Percentiles rank a stretch among this genome's conserved stretches.
Evolutionary conservation across 169 alveolate species (phyloP).

Genomic region (Plasmodium chabaudi): DNA sequence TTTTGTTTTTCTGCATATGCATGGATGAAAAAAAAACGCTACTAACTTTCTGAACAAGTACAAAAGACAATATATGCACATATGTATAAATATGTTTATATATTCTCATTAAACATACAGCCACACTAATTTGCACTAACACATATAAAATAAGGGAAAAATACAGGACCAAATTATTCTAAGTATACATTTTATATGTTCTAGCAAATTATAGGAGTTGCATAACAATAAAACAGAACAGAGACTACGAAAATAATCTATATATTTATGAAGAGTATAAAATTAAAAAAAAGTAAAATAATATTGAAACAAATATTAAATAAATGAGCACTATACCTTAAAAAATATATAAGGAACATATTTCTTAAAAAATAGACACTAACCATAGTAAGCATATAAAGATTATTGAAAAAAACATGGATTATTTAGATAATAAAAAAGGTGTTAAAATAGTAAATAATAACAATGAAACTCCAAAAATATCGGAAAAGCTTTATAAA

Average conservation of each 20-base stretch:
- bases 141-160: slow-evolving; percentile 6
- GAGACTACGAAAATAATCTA: too few relatives aligned
- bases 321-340: too few relatives aligned
- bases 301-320: too few relatives aligned
- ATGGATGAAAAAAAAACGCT: too few relatives aligned
- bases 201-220: too few relatives aligned
- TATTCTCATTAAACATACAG: neutral
- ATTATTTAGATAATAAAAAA: slow-evolving; percentile 33
- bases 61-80: slow-evolving; percentile 1
- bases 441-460: slow-evolving; percentile 11
- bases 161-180: too few relatives aligned
- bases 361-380: neutral
- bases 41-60: neutral
- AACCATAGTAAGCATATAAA: too few relatives aligned
- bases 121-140: neutral
- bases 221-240: too few relatives aligned
- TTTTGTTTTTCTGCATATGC: slow-evolving; percentile 7
- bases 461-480: slow-evolving; percentile 7
- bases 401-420: slow-evolving; percentile 21
- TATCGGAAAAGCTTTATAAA: slow-evolving; percentile 26
- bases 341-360: neutral
- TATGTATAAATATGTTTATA: neutral
- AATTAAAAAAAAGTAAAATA: too few relatives aligned
- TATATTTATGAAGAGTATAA: too few relatives aligned
- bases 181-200: too few relatives aligned